Evolutionary conservation across 768 basidiomycete species (phyloP).

Genomic region (Tephrocybe rancida): DNA sequence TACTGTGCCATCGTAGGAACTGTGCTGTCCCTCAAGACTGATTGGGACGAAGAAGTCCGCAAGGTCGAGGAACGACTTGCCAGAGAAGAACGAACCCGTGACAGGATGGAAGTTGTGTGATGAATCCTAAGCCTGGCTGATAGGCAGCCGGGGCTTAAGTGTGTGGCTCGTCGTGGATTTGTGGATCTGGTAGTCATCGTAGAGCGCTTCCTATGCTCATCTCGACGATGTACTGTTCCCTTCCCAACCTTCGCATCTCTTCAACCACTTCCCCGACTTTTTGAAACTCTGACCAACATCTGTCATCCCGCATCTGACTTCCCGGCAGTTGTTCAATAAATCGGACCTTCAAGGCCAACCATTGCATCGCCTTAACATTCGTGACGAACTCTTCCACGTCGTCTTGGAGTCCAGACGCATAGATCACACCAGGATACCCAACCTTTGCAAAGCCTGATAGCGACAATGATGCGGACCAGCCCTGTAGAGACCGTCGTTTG

Average conservation of each 20-base stretch:
- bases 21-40: neutral
- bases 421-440: conserved; percentile 77
- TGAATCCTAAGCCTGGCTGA: too few species aligned
- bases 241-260: conserved; percentile 60
- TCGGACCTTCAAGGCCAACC: conserved; percentile 68
- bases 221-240: conserved; percentile 57
- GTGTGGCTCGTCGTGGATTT: too few species aligned
- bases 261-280: conserved; percentile 72
- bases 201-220: conserved; percentile 63
- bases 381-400: conserved; percentile 64
- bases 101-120: too few species aligned
- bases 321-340: conserved; percentile 51
- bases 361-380: conserved; percentile 76
- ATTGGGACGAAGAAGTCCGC: neutral
- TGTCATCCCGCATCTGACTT: conserved; percentile 15
- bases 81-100: neutral
- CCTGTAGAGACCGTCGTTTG: conserved; percentile 59
- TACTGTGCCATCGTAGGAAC: conserved; percentile 52
- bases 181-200: too few species aligned
- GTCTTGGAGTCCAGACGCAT: conserved; percentile 56
- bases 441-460: conserved; percentile 73
- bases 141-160: too few species aligned
- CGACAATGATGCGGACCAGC: conserved; percentile 56
- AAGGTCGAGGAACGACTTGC: neutral
- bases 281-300: conserved; percentile 62